Evolutionary conservation across 306 rosid species (phyloP).

Genomic region (Potentilla sterilis): DNA sequence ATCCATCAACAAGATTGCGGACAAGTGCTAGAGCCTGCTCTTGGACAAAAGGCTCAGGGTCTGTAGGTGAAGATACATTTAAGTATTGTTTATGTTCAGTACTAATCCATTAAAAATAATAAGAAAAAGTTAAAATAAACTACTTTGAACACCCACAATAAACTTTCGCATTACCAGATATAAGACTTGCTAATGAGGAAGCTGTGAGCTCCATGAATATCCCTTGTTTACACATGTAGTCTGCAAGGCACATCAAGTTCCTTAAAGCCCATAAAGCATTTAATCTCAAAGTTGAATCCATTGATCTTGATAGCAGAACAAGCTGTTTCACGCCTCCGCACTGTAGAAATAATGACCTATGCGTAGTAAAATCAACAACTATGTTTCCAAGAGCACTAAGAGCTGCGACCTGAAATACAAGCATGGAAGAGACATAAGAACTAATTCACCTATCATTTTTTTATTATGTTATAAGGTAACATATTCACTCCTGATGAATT

Average conservation of each 20-base stretch:
- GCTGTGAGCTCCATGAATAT: constrained; percentile 69
- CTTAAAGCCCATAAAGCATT: constrained; percentile 88
- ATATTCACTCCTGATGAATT: not conserved
- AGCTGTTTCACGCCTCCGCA: constrained; percentile 81
- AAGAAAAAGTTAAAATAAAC: constrained; percentile 11
- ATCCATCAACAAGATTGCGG: constrained; percentile 89
- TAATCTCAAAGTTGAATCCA: constrained; percentile 73
- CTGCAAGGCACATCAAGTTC: constrained; percentile 82
- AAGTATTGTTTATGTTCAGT: constrained; percentile 15
- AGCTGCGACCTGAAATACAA: constrained; percentile 72
- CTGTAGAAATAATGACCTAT: constrained; percentile 52
- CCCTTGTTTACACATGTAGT: constrained; percentile 57
- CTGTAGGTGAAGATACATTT: constrained; percentile 46
- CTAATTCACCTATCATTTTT: not conserved
- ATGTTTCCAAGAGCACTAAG: constrained; percentile 82
- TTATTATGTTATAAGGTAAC: not conserved
- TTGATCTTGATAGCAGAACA: constrained; percentile 75
- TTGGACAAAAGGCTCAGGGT: constrained; percentile 81
- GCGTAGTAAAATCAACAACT: constrained; percentile 66
- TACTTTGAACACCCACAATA: constrained; percentile 18
- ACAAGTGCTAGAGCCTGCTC: constrained; percentile 84
- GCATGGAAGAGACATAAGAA: constrained; percentile 7
- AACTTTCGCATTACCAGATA: constrained; percentile 54
- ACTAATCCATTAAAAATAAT: constrained; percentile 8
- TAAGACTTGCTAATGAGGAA: constrained; percentile 67